phyloP scores from a whole-genome alignment of 768 basidiomycete species.

The Mrakia frigida region DNA sequence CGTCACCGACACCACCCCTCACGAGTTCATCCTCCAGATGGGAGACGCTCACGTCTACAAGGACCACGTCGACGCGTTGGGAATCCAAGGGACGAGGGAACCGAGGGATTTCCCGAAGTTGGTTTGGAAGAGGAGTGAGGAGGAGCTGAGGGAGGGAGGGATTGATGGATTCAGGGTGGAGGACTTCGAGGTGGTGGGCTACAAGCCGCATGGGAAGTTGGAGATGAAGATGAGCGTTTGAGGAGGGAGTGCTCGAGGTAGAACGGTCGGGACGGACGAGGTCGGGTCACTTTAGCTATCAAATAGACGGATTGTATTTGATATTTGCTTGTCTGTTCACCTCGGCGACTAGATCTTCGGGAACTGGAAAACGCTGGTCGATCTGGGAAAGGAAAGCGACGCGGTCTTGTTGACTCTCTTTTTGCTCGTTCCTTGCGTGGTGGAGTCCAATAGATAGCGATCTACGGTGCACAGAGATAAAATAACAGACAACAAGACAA shows the following conservation, averaged over 20 bases:
- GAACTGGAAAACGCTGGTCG: too few relatives aligned
- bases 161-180: constrained; percentile 74
- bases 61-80: constrained; percentile 83
- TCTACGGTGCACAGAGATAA: neutral
- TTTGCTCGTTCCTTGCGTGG: neutral
- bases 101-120: constrained; percentile 81
- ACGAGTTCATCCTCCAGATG: constrained; percentile 89
- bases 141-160: constrained; percentile 45
- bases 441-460: neutral
- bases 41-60: constrained; percentile 96
- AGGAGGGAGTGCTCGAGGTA: too few relatives aligned
- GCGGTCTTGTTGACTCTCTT: neutral
- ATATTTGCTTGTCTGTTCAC: neutral
- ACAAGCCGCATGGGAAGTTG: constrained; percentile 59
- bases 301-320: too few relatives aligned
- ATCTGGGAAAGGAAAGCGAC: neutral
- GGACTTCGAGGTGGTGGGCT: constrained; percentile 84
- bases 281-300: too few relatives aligned
- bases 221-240: constrained; percentile 22
- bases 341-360: too few relatives aligned
- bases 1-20: constrained; percentile 75
- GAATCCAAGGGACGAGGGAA: constrained; percentile 68
- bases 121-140: constrained; percentile 61
- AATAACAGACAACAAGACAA: neutral
- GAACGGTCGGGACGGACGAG: too few relatives aligned